Evolutionary conservation across 768 basidiomycete species (phyloP).

Genomic region (Chiua virens): DNA sequence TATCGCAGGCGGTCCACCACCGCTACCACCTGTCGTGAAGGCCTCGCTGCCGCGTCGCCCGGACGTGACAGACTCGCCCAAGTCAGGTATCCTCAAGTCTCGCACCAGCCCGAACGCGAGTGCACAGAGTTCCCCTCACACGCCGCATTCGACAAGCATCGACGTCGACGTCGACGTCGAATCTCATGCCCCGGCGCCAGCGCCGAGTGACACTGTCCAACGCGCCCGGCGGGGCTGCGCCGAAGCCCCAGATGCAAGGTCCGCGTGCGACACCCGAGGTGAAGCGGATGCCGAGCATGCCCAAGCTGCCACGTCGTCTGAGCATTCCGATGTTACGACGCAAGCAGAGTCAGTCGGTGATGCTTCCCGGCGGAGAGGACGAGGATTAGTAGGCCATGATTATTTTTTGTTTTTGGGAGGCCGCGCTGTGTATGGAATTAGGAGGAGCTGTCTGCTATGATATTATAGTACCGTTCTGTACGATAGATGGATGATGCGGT

Average conservation of each 20-base stretch:
- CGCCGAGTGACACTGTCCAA: conserved; percentile 24
- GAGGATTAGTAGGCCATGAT: not conserved
- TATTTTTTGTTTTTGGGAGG: not conserved
- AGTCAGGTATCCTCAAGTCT: conserved; percentile 17
- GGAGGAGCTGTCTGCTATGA: too few relatives aligned
- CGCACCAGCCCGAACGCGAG: not conserved
- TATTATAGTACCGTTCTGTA: too few relatives aligned
- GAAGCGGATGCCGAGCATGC: conserved; percentile 20
- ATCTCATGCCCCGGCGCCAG: too few relatives aligned
- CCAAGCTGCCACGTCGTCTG: conserved; percentile 26
- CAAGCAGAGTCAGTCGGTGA: conserved; percentile 20
- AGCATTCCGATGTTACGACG: conserved; percentile 31
- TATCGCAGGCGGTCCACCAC: not conserved
- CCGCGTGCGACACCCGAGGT: not conserved
- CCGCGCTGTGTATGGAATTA: not conserved
- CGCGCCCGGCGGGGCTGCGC: not conserved
- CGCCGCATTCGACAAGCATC: not conserved
- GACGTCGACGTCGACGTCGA: conserved; percentile 2
- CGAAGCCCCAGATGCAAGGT: too few relatives aligned
- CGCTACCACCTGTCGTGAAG: conserved; percentile 1
- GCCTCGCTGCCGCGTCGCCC: not conserved
- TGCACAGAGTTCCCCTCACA: conserved; percentile 5
- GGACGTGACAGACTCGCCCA: conserved; percentile 7
- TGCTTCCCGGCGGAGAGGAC: not conserved
- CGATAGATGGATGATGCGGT: too few relatives aligned